A percentile compares a stretch with the other conserved stretches of the same genome.
Evolutionary conservation across 2,329 filamentous ascomycete genomes (phyloP).

Genomic region (Microcera coccophila): DNA sequence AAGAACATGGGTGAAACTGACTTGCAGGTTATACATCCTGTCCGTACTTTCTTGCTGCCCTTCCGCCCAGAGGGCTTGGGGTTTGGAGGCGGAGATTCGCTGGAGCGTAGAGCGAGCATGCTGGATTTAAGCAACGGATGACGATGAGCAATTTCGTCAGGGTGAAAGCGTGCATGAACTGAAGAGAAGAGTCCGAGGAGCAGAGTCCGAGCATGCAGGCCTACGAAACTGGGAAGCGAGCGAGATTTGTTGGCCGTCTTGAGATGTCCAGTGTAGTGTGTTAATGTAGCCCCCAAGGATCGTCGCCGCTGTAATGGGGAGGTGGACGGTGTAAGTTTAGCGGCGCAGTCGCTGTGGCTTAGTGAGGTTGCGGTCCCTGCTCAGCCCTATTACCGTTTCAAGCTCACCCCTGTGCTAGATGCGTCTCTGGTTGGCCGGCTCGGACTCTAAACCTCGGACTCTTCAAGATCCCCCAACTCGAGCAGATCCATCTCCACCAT

Average conservation of each 20-base stretch:
- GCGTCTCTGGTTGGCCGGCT: constrained; percentile 17
- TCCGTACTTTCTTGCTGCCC: constrained; percentile 44
- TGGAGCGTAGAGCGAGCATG: background rate
- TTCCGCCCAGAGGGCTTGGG: constrained; percentile 32
- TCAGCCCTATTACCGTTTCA: constrained; percentile 3
- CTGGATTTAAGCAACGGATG: background rate
- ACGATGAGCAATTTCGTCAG: background rate
- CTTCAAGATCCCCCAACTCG: background rate
- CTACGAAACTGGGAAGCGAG: no score
- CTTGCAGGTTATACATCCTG: constrained; percentile 55
- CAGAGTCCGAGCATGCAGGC: background rate
- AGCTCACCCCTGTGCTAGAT: background rate
- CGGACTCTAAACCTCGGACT: constrained; percentile 19
- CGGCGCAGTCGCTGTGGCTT: background rate
- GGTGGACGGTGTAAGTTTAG: background rate
- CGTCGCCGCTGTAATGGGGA: background rate
- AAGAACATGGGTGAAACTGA: constrained; percentile 31
- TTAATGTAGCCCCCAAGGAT: background rate
- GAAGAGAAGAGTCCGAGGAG: background rate
- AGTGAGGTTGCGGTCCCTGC: background rate
- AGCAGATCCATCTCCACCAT: background rate
- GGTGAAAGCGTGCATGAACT: background rate
- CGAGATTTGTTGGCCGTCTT: no score
- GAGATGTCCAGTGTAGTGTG: background rate
- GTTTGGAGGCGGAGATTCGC: constrained; percentile 3